Evolutionary conservation across 352 stramenopile species (phyloP).

Genomic region (Globisporangium carolinianum): DNA sequence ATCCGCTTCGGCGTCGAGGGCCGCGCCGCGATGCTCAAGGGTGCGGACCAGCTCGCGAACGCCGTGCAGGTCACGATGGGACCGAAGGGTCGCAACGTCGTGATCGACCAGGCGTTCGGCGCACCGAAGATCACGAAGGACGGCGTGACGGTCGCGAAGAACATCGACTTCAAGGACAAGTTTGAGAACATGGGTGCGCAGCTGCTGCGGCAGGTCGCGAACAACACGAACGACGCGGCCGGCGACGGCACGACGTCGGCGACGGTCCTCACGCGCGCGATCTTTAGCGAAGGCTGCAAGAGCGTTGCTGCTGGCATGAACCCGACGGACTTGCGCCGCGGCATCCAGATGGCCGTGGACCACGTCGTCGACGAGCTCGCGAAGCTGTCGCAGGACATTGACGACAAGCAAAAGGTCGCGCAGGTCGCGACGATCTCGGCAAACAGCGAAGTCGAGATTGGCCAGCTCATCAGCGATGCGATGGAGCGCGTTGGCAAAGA

Average conservation of each 20-base stretch:
- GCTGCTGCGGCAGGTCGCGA: constrained; percentile 82
- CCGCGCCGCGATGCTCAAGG: constrained; percentile 96
- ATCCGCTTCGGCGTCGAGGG: constrained; percentile 99
- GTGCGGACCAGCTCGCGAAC: constrained; percentile 98
- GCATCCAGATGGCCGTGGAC: constrained; percentile 98
- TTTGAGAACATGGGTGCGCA: constrained; percentile 77
- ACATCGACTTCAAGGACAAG: constrained; percentile 75
- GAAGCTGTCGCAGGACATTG: constrained; percentile 96
- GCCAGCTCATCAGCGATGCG: constrained; percentile 96
- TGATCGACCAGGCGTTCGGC: constrained; percentile 96
- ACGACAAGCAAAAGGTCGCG: constrained; percentile 98
- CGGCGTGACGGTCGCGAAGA: constrained; percentile 66
- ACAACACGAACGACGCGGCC: constrained; percentile 99
- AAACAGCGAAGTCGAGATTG: constrained; percentile 98
- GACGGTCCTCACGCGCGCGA: constrained; percentile 97
- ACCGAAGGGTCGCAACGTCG: constrained; percentile 99
- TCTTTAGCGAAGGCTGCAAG: constrained; percentile 99
- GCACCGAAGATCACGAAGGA: constrained; percentile 81
- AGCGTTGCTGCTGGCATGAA: constrained; percentile 99
- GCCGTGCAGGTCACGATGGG: constrained; percentile 99
- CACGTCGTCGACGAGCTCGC: constrained; percentile 93
- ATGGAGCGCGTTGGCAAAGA: constrained; percentile 99
- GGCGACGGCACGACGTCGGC: constrained; percentile 99
- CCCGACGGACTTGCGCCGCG: constrained; percentile 97
- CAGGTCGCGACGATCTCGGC: constrained; percentile 99